A percentile compares a stretch with the other conserved stretches of the same genome.
phyloP scores from a whole-genome alignment of 2,329 filamentous ascomycete genomes.

The Dryadomyces quercus-mongolicae region DNA sequence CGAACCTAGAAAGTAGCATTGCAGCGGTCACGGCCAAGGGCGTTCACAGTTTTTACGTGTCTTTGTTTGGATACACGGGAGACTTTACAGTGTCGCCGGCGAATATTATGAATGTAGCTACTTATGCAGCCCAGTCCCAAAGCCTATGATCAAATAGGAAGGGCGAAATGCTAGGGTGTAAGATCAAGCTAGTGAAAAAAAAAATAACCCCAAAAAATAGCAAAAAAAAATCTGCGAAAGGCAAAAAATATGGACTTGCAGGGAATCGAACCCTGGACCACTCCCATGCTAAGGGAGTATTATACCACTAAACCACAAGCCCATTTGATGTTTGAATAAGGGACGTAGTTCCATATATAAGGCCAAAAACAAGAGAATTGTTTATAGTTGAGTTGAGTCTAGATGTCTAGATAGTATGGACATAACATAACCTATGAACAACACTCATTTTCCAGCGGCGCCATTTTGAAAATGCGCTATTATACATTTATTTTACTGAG shows the following conservation, averaged over 20 bases:
- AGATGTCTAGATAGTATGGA: too few species aligned
- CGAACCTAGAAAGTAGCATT: conserved; percentile 1
- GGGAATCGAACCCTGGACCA: conserved; percentile 7
- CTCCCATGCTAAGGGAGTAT: conserved; percentile 6
- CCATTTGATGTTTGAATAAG: background rate
- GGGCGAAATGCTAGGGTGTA: too few species aligned
- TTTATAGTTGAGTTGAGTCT: too few species aligned
- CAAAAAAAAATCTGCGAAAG: background rate
- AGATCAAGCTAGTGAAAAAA: too few species aligned
- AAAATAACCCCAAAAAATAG: background rate
- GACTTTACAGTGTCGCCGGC: conserved; percentile 8
- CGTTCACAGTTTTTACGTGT: conserved; percentile 11
- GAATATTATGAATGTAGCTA: conserved; percentile 8
- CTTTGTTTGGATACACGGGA: conserved; percentile 7
- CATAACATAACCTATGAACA: too few species aligned
- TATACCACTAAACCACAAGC: conserved; percentile 7
- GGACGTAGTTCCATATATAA: too few species aligned
- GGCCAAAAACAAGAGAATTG: too few species aligned
- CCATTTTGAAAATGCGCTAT: too few species aligned
- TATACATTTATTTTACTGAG: too few species aligned
- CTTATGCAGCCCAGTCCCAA: conserved; percentile 5
- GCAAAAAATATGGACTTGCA: conserved; percentile 3
- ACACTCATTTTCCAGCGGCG: too few species aligned
- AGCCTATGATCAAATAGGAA: conserved; percentile 1
- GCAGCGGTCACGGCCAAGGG: conserved; percentile 4